Evolutionary conservation across 1,284 basidiomycete genomes (phyloP).

Genomic region (Apiotrichum veenhuisii): DNA sequence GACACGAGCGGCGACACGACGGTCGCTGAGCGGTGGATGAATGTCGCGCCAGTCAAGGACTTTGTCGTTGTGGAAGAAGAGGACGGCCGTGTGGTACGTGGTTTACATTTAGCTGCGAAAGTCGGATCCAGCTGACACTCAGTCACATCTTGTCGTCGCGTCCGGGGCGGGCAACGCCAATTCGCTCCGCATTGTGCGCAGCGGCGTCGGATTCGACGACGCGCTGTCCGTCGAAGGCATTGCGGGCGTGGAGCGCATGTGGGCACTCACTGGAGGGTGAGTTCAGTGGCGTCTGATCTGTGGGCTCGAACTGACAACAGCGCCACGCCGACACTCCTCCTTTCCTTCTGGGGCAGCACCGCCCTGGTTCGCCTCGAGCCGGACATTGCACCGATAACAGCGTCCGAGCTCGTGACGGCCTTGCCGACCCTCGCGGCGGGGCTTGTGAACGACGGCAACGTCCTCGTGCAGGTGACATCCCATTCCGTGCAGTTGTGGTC

Average conservation of each 20-base stretch:
- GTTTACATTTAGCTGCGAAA: slow-evolving; percentile 8
- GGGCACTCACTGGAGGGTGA: slow-evolving; percentile 54
- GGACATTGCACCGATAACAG: slow-evolving; percentile 42
- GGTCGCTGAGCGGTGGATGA: slow-evolving; percentile 65
- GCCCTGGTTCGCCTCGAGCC: slow-evolving; percentile 45
- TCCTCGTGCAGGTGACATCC: slow-evolving; percentile 67
- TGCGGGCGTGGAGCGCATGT: slow-evolving; percentile 59
- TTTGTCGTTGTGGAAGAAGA: slow-evolving; percentile 73
- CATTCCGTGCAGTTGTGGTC: slow-evolving; percentile 56
- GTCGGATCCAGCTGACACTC: slow-evolving; percentile 5
- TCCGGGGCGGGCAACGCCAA: slow-evolving; percentile 81
- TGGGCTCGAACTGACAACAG: slow-evolving; percentile 9
- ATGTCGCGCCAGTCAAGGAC: slow-evolving; percentile 85
- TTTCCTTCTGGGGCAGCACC: slow-evolving; percentile 26
- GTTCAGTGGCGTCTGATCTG: not conserved
- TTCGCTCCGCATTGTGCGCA: slow-evolving; percentile 74
- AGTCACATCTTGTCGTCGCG: slow-evolving; percentile 81
- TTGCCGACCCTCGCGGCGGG: slow-evolving; percentile 63
- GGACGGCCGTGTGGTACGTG: slow-evolving; percentile 67
- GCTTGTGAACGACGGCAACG: slow-evolving; percentile 51
- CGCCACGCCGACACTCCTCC: slow-evolving; percentile 18
- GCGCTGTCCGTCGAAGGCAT: slow-evolving; percentile 62
- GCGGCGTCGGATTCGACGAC: slow-evolving; percentile 78
- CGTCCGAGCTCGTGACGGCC: slow-evolving; percentile 43
- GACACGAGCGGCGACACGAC: slow-evolving; percentile 49